Evolutionary conservation across 495 filamentous ascomycete genomes (phyloP), one percentile per base, ranked within the genome.

Genomic region (Daldinia concentrica): DNA sequence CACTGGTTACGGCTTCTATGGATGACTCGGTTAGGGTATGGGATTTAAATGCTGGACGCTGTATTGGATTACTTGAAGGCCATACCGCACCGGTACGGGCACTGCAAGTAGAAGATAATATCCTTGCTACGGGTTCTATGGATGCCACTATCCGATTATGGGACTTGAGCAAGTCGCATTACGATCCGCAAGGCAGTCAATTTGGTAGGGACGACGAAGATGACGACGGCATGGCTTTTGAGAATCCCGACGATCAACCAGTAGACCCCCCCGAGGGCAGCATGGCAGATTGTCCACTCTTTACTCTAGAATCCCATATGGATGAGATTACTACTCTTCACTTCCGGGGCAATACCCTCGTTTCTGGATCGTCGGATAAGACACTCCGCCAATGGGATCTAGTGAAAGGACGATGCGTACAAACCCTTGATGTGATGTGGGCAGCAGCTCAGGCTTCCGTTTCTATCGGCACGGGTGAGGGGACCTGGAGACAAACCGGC

Each of bases 351-450:
- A 87, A 98, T 74, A 94, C 93, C 0, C 86, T 99, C 17, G 92
- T 99, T 12, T 99, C 95, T 4, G 95, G 95, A 14, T 98, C 95
- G 4, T 90, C 96, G 6, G 95, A 99, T 79, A 99, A 99, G 84
- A 99, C 95, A 3, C 81, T 99, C 45, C 88, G 95, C 51, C 95
- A 99, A 80, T 99, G 95, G 95, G 95, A 99, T 86, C 82, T 99
- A 34, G 91, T 92, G 67, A 97, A 93, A 76, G 95, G 95, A 7
- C 91, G 96, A 57, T 98, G 95, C 79, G 93, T 98, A 32, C 95
- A 99, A 80, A 99, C 95, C 1, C 83, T 99, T 29, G 95, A 99
- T 80, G 94, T 99, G n/a, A 89, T 99, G 71, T 99, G 95, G 95
- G 95, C 95, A 4, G 93, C 95, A 1, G 94, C 95, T 2, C 96